Base-by-base conservation (phyloP, 2,329 filamentous ascomycete species). In the Lecanicillium sp. region DNA sequence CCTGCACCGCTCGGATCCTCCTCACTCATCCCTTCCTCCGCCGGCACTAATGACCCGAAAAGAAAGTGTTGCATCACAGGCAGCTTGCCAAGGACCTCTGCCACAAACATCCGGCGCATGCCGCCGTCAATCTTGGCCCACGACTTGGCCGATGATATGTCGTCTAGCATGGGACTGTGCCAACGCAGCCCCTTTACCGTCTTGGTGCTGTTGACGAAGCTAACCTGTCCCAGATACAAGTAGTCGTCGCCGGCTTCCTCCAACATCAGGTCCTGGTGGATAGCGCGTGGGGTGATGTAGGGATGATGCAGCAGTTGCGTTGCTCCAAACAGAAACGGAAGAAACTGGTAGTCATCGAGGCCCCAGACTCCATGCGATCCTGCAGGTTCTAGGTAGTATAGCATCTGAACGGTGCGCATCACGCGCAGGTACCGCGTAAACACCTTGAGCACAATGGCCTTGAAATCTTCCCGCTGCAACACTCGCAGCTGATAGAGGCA, bases 31-130 rank as follows among this genome's bases (percentile, higher is more conserved):
- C 78, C 85, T 16, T 86, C 77, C 0, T 71, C 77, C 0, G 90
- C 87, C 0, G 86, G 82, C 2, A 98, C 71, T 36, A 98, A 62
- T 8, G 80, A 83, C 1, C 92, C 92, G 54, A 98, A 98, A 39
- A 98, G 56, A 51, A 98, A 98, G 59, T 98, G 94, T 63, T 98
- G 92, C 88, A 96, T 96, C 31, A 98, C 90, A 1, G 92, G 92
- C 40, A 98, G 59, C 62, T 98, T 98, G 22, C 84, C 80, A 37
- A 98, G 62, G 1, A 98, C 90, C 61, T 98, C 92, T 29, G 82
- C 85, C 37, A 90, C 73, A 55, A 96, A 96, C 94, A 98, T 98
- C 49, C 87, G 85, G 44, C 85, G 76, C 94, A 98, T 96, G 6
- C 92, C 92, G 18, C 73, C 83, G 58, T 96, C 89, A 35, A 98